Evolutionary conservation across 306 rosid genomes (phyloP).

Genomic region (Vigna reflexopilosa): DNA sequence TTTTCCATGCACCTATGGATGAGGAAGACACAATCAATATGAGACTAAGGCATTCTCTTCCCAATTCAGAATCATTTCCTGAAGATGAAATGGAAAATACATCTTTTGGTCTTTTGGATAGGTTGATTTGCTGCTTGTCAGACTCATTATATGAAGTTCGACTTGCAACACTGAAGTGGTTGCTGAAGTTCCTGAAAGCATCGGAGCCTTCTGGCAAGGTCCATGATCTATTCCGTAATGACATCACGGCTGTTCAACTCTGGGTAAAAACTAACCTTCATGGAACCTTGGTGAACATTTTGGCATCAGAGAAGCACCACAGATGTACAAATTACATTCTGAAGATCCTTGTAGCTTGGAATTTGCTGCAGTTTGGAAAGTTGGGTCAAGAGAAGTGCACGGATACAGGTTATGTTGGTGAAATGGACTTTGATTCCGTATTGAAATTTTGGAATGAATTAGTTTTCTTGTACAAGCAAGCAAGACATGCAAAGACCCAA

Average conservation of each 20-base stretch:
- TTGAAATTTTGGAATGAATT: constrained; percentile 80
- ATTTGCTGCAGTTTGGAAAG: constrained; percentile 71
- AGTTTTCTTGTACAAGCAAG: constrained; percentile 60
- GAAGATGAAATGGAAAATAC: constrained; percentile 53
- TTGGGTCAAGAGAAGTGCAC: constrained; percentile 47
- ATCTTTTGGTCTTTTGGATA: constrained; percentile 65
- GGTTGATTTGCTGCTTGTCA: constrained; percentile 74
- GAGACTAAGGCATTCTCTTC: constrained; percentile 50
- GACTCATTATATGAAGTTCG: constrained; percentile 90
- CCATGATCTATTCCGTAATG: constrained; percentile 53
- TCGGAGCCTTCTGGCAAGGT: constrained; percentile 55
- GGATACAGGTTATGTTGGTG: constrained; percentile 66
- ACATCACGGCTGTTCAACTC: constrained; percentile 55
- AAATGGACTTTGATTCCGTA: constrained; percentile 71
- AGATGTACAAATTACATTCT: constrained; percentile 77
- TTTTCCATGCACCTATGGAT: constrained; percentile 71
- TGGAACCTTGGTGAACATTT: constrained; percentile 62
- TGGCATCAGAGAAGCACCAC: constrained; percentile 71
- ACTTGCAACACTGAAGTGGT: constrained; percentile 91
- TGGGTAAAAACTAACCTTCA: constrained; percentile 79
- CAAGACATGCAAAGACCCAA: constrained; percentile 81
- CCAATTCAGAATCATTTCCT: constrained; percentile 51
- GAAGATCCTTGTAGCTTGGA: constrained; percentile 81
- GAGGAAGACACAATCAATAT: constrained; percentile 51
- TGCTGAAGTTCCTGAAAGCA: constrained; percentile 75